Conservation (phyloP, 1,284 basidiomycete genomes). For the Marasmius sp. region DNA sequence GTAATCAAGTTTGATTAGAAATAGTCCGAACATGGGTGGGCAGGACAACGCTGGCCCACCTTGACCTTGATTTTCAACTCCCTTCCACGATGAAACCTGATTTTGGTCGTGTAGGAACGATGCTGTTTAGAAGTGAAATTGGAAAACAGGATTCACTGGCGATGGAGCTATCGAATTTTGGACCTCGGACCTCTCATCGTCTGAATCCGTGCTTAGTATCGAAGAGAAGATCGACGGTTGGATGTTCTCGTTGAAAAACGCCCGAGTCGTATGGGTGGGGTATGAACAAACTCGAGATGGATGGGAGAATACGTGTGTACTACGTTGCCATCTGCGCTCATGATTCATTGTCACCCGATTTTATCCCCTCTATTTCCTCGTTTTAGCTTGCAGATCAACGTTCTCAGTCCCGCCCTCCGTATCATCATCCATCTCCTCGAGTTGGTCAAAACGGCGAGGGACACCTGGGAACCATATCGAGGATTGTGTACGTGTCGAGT, state of each 20-base stretch:
- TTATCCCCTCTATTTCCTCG: no score
- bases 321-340: neutral
- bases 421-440: neutral
- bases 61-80: no score
- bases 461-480: neutral
- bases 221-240: conserved; percentile 33
- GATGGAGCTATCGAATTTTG: conserved; percentile 37
- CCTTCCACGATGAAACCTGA: no score
- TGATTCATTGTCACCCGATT: no score
- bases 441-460: neutral
- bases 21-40: no score
- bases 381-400: neutral
- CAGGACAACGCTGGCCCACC: no score
- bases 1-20: no score
- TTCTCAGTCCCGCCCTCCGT: neutral
- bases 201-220: conserved; percentile 37
- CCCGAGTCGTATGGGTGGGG: conserved; percentile 22
- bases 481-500: conserved; percentile 24
- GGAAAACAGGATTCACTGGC: no score
- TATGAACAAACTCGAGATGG: conserved; percentile 32
- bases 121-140: no score
- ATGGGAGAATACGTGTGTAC: conserved; percentile 35
- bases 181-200: conserved; percentile 37
- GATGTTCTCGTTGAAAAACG: conserved; percentile 43
- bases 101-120: no score